A percentile compares a stretch with the other conserved stretches of the same genome.
Evolutionary conservation across 1,284 basidiomycete species (phyloP).

Genomic region (Apiotrichum mycotoxinovorans): DNA sequence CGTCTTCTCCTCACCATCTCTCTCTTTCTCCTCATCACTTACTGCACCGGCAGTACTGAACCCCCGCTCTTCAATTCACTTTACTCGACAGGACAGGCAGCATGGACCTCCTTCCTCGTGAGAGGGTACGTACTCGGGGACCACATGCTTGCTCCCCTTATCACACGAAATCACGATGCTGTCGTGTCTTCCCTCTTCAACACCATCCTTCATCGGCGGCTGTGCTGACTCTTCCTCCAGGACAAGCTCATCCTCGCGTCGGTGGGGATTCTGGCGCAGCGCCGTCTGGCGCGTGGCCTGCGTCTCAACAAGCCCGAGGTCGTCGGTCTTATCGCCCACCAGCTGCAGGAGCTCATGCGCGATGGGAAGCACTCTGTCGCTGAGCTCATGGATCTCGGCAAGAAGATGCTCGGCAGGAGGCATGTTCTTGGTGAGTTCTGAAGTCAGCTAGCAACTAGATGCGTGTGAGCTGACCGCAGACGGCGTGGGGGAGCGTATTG

Average conservation of each 20-base stretch:
- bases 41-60: background rate
- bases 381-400: conserved; percentile 87
- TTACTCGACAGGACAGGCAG: background rate
- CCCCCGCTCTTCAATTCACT: background rate
- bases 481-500: conserved; percentile 52
- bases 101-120: conserved; percentile 45
- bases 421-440: conserved; percentile 65
- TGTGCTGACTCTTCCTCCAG: no score
- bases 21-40: background rate
- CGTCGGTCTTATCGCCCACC: conserved; percentile 80
- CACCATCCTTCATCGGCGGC: no score
- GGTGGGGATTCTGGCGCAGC: conserved; percentile 85
- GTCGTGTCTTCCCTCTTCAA: background rate
- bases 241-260: conserved; percentile 55
- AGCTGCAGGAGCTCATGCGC: conserved; percentile 91
- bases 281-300: conserved; percentile 85
- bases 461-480: conserved; percentile 15
- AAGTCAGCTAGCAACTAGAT: no score
- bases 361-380: conserved; percentile 87
- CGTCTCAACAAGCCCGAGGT: conserved; percentile 84
- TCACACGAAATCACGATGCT: background rate
- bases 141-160: background rate
- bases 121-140: conserved; percentile 30
- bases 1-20: background rate
- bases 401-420: conserved; percentile 76